Base-by-base conservation (phyloP, 345 rosid genomes). In the Erodium maritimum region DNA sequence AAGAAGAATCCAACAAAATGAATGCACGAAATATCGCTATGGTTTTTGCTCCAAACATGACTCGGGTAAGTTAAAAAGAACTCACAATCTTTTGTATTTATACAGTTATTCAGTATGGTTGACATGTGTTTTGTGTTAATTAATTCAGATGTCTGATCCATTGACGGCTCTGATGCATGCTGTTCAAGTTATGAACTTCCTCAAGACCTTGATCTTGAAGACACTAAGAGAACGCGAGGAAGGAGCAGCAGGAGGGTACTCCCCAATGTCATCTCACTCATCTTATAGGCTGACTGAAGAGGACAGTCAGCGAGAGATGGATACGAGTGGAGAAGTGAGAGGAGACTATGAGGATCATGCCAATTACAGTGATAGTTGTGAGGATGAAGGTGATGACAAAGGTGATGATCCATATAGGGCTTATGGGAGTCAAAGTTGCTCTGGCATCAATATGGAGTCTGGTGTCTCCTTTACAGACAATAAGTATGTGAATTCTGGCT, bases 101-200 rank as follows among this genome's bases (percentile, higher is more conserved):
- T 5, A 29, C 5, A 29, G 9, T 11, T 29, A 29, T 29, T 29
- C 9, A 29, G 37, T 22, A 20, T 24, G 18, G 22, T 45, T 18
- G 8, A 52, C 53, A 21, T 60, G 52, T 64, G 34, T 66, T 59
- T 34, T 67, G 22, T 67, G 4, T 29, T 4, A 5, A 6, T 29
- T 29, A 29, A 29, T 5, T 62, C n/a, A 83, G 96, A 89, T 85
- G 95, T 85, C 96, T 23, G 96, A 89, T 83, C 99, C 96, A 53
- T 80, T 83, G 71, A 83, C 95, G 52, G 96, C 95, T 37, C 73
- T 86, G 61, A 87, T 93, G 99, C 96, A 86, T 59, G 96, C 96
- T 61, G 95, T 93, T 33, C 96, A 85, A 88, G 93, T 91, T 14
- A 91, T 91, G 98, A 91, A 91, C 83, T 77, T 88, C 71, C 95